Percentiles rank a stretch among this genome's conserved stretches.
These are phyloP conservation scores for Teunomyces aglyptinius DNA, from an alignment of 805 yeast genomes.

Conservation along the genomic window DNA sequence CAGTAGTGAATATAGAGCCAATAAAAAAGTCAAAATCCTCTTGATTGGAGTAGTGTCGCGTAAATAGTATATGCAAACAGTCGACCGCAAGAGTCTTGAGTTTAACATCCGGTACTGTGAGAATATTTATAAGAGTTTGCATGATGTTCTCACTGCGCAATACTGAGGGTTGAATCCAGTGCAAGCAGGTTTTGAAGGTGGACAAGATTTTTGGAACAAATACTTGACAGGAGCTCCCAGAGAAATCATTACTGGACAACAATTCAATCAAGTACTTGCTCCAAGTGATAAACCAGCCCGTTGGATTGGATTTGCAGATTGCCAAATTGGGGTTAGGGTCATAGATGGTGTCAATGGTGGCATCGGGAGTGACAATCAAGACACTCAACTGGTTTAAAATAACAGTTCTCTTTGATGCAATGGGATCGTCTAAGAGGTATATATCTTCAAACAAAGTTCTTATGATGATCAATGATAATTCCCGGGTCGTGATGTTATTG, in stretches of 20 bases:
- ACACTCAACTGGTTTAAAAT: conserved; percentile 80
- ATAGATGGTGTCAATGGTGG: conserved; percentile 59
- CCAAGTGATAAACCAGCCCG: conserved; percentile 91
- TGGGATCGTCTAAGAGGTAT: conserved; percentile 86
- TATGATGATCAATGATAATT: conserved; percentile 71
- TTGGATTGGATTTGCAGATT: conserved; percentile 62
- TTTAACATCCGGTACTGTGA: conserved; percentile 58
- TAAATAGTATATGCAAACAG: conserved; percentile 83
- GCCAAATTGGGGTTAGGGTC: conserved; percentile 63
- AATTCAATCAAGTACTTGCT: conserved; percentile 33
- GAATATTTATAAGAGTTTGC: conserved; percentile 56
- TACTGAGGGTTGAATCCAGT: conserved; percentile 84
- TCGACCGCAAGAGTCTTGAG: conserved; percentile 85
- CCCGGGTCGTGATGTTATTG: conserved; percentile 60
- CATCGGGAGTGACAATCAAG: conserved; percentile 73
- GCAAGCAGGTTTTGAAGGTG: conserved; percentile 83
- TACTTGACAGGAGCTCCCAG: conserved; percentile 26
- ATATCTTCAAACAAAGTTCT: conserved; percentile 91
- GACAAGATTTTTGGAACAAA: conserved; percentile 71
- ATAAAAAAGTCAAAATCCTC: conserved; percentile 76
- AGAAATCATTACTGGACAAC: conserved; percentile 28
- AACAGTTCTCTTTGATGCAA: conserved; percentile 77
- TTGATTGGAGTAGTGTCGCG: conserved; percentile 64
- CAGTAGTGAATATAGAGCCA: conserved; percentile 70
- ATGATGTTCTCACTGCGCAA: conserved; percentile 66